A percentile compares a stretch with the other conserved stretches of the same genome.
Evolutionary conservation across 2,329 filamentous ascomycete species (phyloP).

Genomic region (Ophiostoma sp.): DNA sequence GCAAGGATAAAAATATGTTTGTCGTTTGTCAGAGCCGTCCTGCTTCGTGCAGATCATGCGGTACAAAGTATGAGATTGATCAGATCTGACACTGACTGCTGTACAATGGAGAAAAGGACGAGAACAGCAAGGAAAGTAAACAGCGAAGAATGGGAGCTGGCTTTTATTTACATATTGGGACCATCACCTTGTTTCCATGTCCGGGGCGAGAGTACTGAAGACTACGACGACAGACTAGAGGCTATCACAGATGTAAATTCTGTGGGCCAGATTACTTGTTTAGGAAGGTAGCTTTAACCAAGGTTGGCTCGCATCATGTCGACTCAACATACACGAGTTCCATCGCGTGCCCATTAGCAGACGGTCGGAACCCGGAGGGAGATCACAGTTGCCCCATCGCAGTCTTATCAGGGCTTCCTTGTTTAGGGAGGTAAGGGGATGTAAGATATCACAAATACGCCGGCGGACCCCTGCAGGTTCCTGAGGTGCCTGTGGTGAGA

Average conservation of each 20-base stretch:
- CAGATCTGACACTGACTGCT: neutral
- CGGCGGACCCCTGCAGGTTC: constrained; percentile 4
- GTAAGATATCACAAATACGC: neutral
- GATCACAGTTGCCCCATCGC: neutral
- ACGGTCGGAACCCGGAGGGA: neutral
- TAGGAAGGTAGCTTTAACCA: constrained; percentile 3
- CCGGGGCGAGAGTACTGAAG: neutral
- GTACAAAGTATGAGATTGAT: neutral
- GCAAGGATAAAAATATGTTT: neutral
- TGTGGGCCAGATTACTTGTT: neutral
- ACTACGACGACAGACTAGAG: neutral
- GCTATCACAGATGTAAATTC: neutral
- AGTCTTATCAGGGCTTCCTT: neutral
- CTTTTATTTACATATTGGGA: neutral
- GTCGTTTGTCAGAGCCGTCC: too few species aligned
- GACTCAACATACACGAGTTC: neutral
- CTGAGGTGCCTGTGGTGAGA: neutral
- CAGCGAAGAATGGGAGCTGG: neutral
- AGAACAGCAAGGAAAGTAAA: neutral
- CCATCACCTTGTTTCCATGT: neutral
- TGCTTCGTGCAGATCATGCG: neutral
- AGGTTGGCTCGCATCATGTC: neutral
- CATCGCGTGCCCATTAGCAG: neutral
- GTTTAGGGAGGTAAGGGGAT: neutral
- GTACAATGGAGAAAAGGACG: neutral